Percentiles rank a stretch among this genome's conserved stretches.
Conservation (phyloP, 2,329 filamentous ascomycete species). For the Periconia sp. region DNA sequence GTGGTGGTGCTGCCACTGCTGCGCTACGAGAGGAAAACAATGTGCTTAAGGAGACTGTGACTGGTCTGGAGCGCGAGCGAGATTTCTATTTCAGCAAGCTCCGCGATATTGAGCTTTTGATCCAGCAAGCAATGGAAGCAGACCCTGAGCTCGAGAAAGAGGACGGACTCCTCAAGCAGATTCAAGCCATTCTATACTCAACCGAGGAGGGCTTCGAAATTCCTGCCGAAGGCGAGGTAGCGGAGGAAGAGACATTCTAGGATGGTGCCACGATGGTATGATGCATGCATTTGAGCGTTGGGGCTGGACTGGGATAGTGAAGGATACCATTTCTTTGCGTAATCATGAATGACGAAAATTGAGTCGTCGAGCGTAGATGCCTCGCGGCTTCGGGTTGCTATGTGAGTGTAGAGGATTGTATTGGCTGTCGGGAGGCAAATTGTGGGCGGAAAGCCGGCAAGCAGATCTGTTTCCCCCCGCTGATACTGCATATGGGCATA, state of each 20-base stretch:
- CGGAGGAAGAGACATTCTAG: slow-evolving; percentile 67
- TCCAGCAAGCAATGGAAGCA: slow-evolving; percentile 90
- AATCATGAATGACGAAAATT: slow-evolving; percentile 18
- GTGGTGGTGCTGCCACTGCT: slow-evolving; percentile 62
- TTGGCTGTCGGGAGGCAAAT: neutral
- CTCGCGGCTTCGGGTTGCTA: neutral
- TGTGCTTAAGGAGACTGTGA: slow-evolving; percentile 92
- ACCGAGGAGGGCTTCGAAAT: slow-evolving; percentile 88
- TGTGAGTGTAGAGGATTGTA: neutral
- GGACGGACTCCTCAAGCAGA: slow-evolving; percentile 90
- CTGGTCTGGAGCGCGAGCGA: slow-evolving; percentile 88
- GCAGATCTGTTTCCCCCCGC: neutral
- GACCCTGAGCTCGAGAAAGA: slow-evolving; percentile 93
- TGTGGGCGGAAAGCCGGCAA: neutral
- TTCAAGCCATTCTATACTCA: slow-evolving; percentile 95
- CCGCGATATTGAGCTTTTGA: slow-evolving; percentile 90
- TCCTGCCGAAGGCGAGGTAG: slow-evolving; percentile 73
- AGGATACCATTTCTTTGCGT: slow-evolving; percentile 34
- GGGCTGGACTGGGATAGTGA: slow-evolving; percentile 12
- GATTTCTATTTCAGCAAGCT: slow-evolving; percentile 99
- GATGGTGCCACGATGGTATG: slow-evolving; percentile 12
- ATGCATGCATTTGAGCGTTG: slow-evolving; percentile 32
- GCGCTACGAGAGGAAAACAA: slow-evolving; percentile 83
- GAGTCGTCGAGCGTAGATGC: neutral
- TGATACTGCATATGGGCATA: neutral